Evolutionary conservation across 176 grass and related monocot genomes (phyloP), one percentile per base, ranked within the genome.

Genomic region (Carex pumila): DNA sequence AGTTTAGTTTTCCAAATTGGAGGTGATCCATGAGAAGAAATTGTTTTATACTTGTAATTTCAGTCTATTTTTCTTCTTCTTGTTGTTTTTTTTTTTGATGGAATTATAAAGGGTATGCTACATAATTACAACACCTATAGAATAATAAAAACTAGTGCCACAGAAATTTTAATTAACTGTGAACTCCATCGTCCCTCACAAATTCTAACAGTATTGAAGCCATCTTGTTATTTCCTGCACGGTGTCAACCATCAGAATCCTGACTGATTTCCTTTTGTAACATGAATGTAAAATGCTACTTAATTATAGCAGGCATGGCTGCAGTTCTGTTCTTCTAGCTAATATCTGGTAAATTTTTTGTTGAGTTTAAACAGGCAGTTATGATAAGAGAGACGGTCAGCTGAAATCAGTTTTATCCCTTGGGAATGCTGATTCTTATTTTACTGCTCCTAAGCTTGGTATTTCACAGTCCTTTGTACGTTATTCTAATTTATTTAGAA

Each of bases 351-450:
- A 53, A 69, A 63, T 80, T 13, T 71, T 71, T 65, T 15, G 84
- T 77, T 13, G 78, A 80, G 13, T 69, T 30, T 62, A 82, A 52
- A 19, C 80, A 99, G 96, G 88, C 74, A 86, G 82, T 54, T 90
- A 95, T 76, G 64, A 65, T 2, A 90, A 94, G 63, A 79, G 79
- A 47, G 89, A 89, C 83, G 82, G 85, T 81, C 89, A 90, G 71
- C 88, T 90, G 85, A 95, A 89, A 86, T 91, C 93, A 69, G 88
- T 86, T 81, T 89, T 99, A 69, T 85, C 88, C 80, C 75, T 94
- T 34, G 89, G 90, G 21, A 84, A 88, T 87, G 65, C 85, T n/a
- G 92, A 94, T 84, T 79, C 81, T 58, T 61, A 77, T 6, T 94
- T 88, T 84, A 65, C 83, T 64, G 83, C 83, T 82, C 54, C 83